Conservation (phyloP, 495 filamentous ascomycete genomes). For the Tuber aestivum region DNA sequence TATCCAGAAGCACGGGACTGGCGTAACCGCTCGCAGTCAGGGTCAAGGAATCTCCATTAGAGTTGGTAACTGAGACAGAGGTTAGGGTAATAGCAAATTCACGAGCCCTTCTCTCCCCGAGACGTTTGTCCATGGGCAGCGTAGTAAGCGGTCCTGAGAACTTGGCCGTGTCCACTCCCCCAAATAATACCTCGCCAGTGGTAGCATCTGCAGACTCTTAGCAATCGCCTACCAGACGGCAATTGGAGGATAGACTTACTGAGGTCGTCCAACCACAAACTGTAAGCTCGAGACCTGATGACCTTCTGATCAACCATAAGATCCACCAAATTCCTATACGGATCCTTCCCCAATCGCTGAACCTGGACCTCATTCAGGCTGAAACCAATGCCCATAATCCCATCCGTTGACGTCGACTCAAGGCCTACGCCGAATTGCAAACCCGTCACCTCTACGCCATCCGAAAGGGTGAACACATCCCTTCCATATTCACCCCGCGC, state of each 20-base stretch:
- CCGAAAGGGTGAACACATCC: constrained; percentile 67
- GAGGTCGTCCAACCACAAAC: constrained; percentile 80
- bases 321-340: constrained; percentile 75
- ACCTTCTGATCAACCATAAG: constrained; percentile 62
- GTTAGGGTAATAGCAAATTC: constrained; percentile 83
- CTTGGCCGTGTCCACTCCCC: constrained; percentile 78
- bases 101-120: constrained; percentile 50
- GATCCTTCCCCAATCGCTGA: constrained; percentile 51
- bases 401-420: constrained; percentile 61
- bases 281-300: constrained; percentile 79
- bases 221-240: not conserved
- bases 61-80: constrained; percentile 47
- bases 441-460: constrained; percentile 51
- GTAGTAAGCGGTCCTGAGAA: constrained; percentile 66
- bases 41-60: constrained; percentile 34
- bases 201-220: constrained; percentile 49
- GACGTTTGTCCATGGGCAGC: constrained; percentile 63
- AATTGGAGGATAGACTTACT: constrained; percentile 35
- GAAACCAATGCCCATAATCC: constrained; percentile 92
- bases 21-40: constrained; percentile 52
- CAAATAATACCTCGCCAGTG: constrained; percentile 81
- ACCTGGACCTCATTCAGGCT: constrained; percentile 72
- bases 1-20: constrained; percentile 75
- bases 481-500: constrained; percentile 77
- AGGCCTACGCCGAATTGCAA: constrained; percentile 89